phyloP scores from a whole-genome alignment of 495 filamentous ascomycete genomes.

The Penicillium herquei region DNA sequence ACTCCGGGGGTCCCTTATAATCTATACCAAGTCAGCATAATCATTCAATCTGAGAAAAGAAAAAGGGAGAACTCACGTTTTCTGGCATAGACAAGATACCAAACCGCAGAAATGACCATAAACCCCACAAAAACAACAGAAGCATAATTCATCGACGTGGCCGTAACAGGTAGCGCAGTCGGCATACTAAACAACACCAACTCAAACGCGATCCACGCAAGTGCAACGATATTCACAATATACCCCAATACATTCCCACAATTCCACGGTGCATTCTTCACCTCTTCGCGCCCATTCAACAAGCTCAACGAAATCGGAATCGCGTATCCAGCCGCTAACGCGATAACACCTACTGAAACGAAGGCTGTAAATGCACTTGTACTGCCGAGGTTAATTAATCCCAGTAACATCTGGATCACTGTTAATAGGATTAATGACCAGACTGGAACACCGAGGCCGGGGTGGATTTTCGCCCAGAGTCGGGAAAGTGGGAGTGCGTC shows the following conservation, averaged over 20 bases:
- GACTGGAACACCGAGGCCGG: conserved; percentile 33
- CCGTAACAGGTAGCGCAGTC: conserved; percentile 45
- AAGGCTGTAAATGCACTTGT: conserved; percentile 62
- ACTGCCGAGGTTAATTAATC: conserved; percentile 64
- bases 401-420: conserved; percentile 46
- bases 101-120: conserved; percentile 37
- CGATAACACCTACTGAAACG: conserved; percentile 61
- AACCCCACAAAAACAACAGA: conserved; percentile 62
- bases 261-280: conserved; percentile 54
- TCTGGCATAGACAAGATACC: conserved; percentile 47
- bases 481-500: conserved; percentile 38
- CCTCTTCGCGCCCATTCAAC: conserved; percentile 47
- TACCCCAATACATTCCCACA: conserved; percentile 55
- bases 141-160: conserved; percentile 59
- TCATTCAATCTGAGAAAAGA: conserved; percentile 4
- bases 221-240: conserved; percentile 53
- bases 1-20: conserved; percentile 46
- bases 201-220: conserved; percentile 60
- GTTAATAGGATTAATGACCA: conserved; percentile 37
- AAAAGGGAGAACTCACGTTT: conserved; percentile 35
- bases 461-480: conserved; percentile 33
- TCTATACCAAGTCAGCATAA: conserved; percentile 23
- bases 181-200: conserved; percentile 60
- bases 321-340: conserved; percentile 56
- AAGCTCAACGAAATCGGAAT: conserved; percentile 57